These are phyloP conservation scores for Neurospora sp. DNA, from an alignment of 495 filamentous ascomycete genomes.

Conservation along the genomic window DNA sequence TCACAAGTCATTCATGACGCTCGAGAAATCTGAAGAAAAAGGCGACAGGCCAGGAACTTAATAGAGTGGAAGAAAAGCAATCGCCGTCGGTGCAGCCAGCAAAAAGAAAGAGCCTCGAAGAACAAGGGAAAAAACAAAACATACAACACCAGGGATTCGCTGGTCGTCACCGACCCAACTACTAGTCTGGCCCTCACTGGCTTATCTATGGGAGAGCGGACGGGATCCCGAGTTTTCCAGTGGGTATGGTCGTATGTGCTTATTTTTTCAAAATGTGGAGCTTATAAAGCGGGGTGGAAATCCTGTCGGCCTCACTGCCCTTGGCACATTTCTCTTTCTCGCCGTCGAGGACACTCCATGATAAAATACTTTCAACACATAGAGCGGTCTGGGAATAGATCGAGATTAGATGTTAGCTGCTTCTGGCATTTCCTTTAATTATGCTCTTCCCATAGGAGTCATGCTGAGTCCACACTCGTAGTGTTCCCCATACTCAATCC, in stretches of 20 bases:
- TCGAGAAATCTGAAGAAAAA: neutral
- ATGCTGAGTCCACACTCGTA: neutral
- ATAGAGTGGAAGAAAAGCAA: too few species aligned
- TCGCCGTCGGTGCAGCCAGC: too few species aligned
- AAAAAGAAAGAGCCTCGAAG: neutral
- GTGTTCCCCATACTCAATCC: neutral
- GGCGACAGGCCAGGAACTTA: neutral
- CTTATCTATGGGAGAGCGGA: slow-evolving; percentile 41
- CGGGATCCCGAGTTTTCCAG: slow-evolving; percentile 38
- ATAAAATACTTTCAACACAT: neutral
- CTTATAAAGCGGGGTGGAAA: neutral
- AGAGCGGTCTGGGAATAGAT: neutral
- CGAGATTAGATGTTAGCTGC: neutral
- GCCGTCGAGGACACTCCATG: neutral
- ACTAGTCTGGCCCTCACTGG: slow-evolving; percentile 28
- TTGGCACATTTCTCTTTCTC: neutral
- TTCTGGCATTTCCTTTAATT: neutral
- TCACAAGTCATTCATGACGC: too few species aligned
- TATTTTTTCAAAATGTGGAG: neutral
- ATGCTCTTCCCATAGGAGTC: neutral
- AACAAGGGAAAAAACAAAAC: slow-evolving; percentile 13
- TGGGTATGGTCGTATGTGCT: slow-evolving; percentile 37
- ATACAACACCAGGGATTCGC: slow-evolving; percentile 37
- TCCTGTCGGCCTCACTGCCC: neutral
- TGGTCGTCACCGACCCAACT: slow-evolving; percentile 35